A percentile compares a stretch with the other conserved stretches of the same genome.
These are phyloP conservation scores for Talaromyces albobiverticillius DNA, from an alignment of 2,329 filamentous ascomycete species.

Conservation along the genomic window DNA sequence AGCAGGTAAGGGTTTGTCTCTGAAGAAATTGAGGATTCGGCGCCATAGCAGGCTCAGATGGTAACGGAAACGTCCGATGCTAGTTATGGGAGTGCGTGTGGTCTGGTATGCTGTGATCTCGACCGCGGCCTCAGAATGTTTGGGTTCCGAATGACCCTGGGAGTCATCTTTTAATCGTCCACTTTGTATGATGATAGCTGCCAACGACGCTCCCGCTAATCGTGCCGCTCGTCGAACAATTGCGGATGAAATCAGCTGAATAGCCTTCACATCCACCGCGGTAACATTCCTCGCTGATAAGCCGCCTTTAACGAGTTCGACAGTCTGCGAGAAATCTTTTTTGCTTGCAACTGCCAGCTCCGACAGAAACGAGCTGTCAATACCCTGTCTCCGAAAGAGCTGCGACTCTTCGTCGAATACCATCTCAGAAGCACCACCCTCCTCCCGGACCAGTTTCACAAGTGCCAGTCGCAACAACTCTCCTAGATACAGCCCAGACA, in stretches of 20 bases:
- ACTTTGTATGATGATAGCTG: slow-evolving; percentile 18
- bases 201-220: slow-evolving; percentile 19
- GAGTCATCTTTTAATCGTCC: slow-evolving; percentile 14
- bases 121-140: slow-evolving; percentile 1
- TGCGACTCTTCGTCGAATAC: slow-evolving; percentile 1
- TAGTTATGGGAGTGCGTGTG: not conserved
- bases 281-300: slow-evolving; percentile 13
- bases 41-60: slow-evolving; percentile 13
- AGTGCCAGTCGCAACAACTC: slow-evolving; percentile 20
- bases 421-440: slow-evolving; percentile 12
- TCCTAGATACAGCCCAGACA: slow-evolving; percentile 22
- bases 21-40: slow-evolving; percentile 10
- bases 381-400: slow-evolving; percentile 14
- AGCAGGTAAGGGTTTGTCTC: not conserved
- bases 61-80: slow-evolving; percentile 3
- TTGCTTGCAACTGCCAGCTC: slow-evolving; percentile 6
- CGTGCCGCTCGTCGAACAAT: slow-evolving; percentile 19
- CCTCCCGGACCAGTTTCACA: slow-evolving; percentile 6
- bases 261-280: slow-evolving; percentile 10
- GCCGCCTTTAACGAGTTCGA: not conserved
- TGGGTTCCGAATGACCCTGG: no score
- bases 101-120: not conserved
- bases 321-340: not conserved
- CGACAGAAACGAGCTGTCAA: slow-evolving; percentile 18
- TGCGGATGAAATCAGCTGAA: slow-evolving; percentile 12